Conservation (phyloP, 106 monocot species). For the Dendrobium nobile region DNA sequence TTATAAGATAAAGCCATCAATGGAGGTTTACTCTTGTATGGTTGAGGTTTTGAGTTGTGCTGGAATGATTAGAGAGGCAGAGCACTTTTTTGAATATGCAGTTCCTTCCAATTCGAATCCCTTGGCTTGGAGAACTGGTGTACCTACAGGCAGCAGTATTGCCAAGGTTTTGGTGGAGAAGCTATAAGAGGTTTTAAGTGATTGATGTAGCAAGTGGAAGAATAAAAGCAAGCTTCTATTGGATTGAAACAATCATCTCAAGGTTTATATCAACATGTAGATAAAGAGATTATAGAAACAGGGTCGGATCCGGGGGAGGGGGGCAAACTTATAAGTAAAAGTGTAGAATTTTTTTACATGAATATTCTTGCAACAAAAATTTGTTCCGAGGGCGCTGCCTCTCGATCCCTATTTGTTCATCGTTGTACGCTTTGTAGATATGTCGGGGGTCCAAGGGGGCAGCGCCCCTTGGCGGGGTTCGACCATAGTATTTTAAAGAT, state of each 20-base stretch:
- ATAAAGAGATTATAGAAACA: background rate
- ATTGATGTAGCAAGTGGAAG: background rate
- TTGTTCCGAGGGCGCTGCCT: too few species aligned
- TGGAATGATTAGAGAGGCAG: constrained; percentile 39
- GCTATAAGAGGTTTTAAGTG: constrained; percentile 1
- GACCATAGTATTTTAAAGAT: too few species aligned
- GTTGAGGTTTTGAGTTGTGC: constrained; percentile 28
- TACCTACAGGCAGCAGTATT: background rate
- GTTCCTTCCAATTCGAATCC: constrained; percentile 18
- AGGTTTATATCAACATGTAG: background rate
- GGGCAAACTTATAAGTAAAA: too few species aligned
- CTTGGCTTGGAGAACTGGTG: constrained; percentile 15
- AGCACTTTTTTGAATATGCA: constrained; percentile 31
- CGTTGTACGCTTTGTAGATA: too few species aligned
- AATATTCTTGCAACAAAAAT: too few species aligned
- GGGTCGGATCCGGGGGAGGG: too few species aligned
- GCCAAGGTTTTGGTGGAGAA: constrained; percentile 12
- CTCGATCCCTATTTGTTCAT: too few species aligned
- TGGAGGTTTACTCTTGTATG: constrained; percentile 26
- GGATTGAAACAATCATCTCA: background rate
- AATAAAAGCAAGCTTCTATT: too few species aligned
- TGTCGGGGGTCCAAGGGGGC: too few species aligned
- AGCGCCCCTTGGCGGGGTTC: too few species aligned
- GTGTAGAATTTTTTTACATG: too few species aligned
- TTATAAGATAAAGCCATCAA: constrained; percentile 27